phyloP scores from a whole-genome alignment of 2,329 filamentous ascomycete species.

The Chlorencoelia australis region DNA sequence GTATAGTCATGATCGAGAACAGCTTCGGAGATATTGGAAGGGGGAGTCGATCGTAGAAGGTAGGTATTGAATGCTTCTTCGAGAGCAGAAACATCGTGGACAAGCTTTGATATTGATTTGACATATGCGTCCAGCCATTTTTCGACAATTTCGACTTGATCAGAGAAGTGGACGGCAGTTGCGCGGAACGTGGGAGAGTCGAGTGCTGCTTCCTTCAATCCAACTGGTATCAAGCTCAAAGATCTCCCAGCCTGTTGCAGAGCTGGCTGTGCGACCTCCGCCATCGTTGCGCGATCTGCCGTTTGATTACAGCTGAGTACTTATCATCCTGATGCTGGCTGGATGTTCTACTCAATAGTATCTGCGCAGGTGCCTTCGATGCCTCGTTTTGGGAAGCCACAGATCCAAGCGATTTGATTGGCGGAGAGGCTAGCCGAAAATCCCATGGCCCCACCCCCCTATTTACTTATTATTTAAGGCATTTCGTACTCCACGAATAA shows the following conservation, averaged over 20 bases:
- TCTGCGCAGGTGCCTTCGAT: no score
- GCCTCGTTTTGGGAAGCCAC: no score
- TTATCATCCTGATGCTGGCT: no score
- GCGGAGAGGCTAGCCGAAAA: no score
- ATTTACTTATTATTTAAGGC: no score
- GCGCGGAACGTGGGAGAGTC: constrained; percentile 95
- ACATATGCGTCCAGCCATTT: constrained; percentile 76
- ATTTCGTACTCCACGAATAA: no score
- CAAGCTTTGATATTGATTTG: constrained; percentile 50
- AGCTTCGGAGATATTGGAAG: constrained; percentile 65
- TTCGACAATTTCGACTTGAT: constrained; percentile 86
- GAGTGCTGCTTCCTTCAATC: constrained; percentile 86
- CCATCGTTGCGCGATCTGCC: constrained; percentile 18
- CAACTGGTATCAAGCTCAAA: constrained; percentile 49
- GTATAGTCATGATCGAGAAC: constrained; percentile 94
- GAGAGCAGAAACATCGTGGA: constrained; percentile 58
- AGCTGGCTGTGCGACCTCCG: constrained; percentile 10
- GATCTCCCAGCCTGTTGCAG: constrained; percentile 17
- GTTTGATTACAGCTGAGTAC: no score
- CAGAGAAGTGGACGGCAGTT: constrained; percentile 73
- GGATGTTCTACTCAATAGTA: no score
- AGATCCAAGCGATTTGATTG: no score
- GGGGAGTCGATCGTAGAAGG: constrained; percentile 65
- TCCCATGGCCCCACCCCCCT: no score
- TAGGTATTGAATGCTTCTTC: constrained; percentile 74